Base-by-base conservation (phyloP, 306 rosid genomes). In the Vigna mungo region DNA sequence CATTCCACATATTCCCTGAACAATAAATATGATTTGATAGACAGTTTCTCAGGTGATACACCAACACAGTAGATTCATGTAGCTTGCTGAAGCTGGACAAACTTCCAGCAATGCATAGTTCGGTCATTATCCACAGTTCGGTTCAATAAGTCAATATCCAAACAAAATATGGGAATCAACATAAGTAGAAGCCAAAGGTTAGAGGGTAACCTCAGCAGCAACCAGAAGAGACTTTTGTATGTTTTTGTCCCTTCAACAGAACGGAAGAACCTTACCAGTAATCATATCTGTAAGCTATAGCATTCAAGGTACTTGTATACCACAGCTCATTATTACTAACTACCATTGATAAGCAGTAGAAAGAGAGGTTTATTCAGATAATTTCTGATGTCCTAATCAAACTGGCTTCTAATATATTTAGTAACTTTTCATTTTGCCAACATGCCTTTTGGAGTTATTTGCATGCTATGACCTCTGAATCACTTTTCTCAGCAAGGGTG, bases 401-500 rank as follows among this genome's bases (percentile, higher is more conserved):
- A 72, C 61, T 68, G 81, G 30, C 73, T 69, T 20, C 2, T 73
- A 18, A 76, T 72, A 63, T 73, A 72, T 76, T 59, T 55, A 59
- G 56, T 66, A 79, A 72, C 78, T 51, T 25, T 25, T 68, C 53
- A 43, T 63, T 65, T 72, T 78, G 81, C 78, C 62, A 16, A 69
- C 75, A 62, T 49, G 77, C 25, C 25, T 52, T 52, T 77, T 67
- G 65, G 49, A 30, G 20, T 44, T 67, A 80, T 17, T 64, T 48
- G 64, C 67, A 52, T 34, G 75, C 71, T 34, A 44, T 37, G 17
- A 44, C 81, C 80, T 76, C 84, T 34, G 78, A 65, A 74, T 82
- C 88, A 60, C 83, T 43, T 75, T 78, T 78, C 86, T 86, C 95
- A 6, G 90, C 52, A 44, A 94, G 89, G 55, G 83, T 69, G 83